Evolutionary conservation across 345 rosid genomes (phyloP).

Genomic region (Euphorbia tirucalli): DNA sequence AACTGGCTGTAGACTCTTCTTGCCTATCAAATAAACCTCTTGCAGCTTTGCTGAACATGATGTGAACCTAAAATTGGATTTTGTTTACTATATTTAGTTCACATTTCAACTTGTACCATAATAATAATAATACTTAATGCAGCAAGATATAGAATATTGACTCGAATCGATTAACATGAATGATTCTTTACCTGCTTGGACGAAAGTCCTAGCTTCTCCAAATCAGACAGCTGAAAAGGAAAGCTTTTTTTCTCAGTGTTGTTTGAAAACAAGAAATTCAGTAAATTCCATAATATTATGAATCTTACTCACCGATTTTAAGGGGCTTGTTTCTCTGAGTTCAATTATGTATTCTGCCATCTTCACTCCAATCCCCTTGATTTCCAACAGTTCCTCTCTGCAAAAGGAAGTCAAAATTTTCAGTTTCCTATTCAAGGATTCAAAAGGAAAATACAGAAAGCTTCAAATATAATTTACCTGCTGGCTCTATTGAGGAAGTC

Average conservation of each 20-base stretch:
- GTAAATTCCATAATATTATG: background rate
- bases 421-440: conserved; percentile 16
- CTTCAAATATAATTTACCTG: conserved; percentile 40
- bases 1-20: background rate
- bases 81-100: background rate
- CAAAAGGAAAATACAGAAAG: background rate
- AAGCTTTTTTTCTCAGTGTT: conserved; percentile 5
- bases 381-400: conserved; percentile 75
- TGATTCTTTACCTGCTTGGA: conserved; percentile 51
- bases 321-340: conserved; percentile 63
- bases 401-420: conserved; percentile 11
- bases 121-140: background rate
- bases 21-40: conserved; percentile 45
- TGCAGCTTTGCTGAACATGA: conserved; percentile 59
- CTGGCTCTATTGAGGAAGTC: conserved; percentile 69
- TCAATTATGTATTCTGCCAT: conserved; percentile 70
- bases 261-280: background rate
- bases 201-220: conserved; percentile 86
- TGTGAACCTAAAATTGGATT: conserved; percentile 41
- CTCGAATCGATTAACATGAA: too few species aligned
- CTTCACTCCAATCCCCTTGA: conserved; percentile 87
- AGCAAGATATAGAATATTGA: background rate
- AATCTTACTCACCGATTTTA: conserved; percentile 50
- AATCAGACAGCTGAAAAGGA: conserved; percentile 57
- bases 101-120: background rate